Conservation (phyloP, 73 alveolate genomes). For the Breviolum minutum region DNA sequence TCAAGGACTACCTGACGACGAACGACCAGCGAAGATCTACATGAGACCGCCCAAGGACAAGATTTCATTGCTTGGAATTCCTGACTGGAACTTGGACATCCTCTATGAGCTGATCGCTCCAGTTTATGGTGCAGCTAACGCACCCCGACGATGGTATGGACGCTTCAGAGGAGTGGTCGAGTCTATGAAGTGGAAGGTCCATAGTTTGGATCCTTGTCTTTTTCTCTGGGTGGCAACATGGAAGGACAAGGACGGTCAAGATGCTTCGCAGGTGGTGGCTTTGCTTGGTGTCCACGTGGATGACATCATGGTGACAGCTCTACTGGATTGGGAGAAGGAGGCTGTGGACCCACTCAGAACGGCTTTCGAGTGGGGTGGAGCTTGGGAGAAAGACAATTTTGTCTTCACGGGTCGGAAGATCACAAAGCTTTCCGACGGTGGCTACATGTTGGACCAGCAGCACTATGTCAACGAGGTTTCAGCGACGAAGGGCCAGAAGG, state of each 20-base stretch:
- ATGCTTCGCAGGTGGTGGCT: too few relatives aligned
- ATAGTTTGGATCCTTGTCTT: constrained; percentile 7
- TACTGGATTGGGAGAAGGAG: too few relatives aligned
- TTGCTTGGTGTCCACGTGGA: too few relatives aligned
- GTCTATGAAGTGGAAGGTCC: neutral
- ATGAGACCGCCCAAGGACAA: neutral
- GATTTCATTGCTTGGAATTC: neutral
- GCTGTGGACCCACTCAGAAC: too few relatives aligned
- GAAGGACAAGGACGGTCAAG: neutral
- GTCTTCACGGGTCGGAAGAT: too few relatives aligned
- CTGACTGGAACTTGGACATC: neutral
- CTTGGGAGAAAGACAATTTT: too few relatives aligned
- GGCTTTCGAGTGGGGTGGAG: too few relatives aligned
- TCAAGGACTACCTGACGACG: too few relatives aligned
- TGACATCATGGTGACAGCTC: too few relatives aligned
- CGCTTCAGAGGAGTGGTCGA: neutral
- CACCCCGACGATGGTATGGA: neutral
- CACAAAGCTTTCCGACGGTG: neutral
- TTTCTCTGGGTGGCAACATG: neutral
- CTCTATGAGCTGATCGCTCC: constrained; percentile 12
- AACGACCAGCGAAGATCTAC: too few relatives aligned
- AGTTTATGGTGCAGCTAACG: constrained; percentile 9
- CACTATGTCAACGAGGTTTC: too few relatives aligned
- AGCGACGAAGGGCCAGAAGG: neutral
- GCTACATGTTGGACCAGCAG: neutral